These are phyloP conservation scores for Teratosphaeria zuluensis DNA, from an alignment of 2,329 filamentous ascomycete species.

Conservation along the genomic window DNA sequence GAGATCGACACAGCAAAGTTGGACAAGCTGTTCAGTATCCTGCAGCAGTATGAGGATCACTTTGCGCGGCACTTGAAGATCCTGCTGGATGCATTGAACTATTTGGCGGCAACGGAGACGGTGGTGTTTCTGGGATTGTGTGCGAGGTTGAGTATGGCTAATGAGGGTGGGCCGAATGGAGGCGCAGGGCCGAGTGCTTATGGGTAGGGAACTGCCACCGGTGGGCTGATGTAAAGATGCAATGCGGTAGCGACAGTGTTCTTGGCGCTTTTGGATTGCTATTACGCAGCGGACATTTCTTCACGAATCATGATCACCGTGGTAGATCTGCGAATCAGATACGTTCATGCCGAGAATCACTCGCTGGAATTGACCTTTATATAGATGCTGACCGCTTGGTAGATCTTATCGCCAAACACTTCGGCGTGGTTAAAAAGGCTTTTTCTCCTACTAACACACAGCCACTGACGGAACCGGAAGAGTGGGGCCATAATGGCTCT, in stretches of 20 bases:
- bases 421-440: neutral
- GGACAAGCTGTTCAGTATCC: slow-evolving; percentile 72
- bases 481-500: neutral
- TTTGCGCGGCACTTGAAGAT: slow-evolving; percentile 91
- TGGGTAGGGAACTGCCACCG: neutral
- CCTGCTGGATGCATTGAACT: slow-evolving; percentile 86
- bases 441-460: neutral
- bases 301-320: no score
- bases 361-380: no score
- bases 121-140: slow-evolving; percentile 86
- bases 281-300: neutral
- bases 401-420: neutral
- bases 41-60: slow-evolving; percentile 86
- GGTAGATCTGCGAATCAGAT: no score
- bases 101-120: slow-evolving; percentile 94
- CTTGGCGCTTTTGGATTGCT: neutral
- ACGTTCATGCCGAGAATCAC: no score
- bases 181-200: slow-evolving; percentile 2
- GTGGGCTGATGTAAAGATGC: no score
- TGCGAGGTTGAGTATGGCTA: slow-evolving; percentile 69
- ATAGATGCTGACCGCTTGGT: neutral
- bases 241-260: neutral
- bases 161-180: slow-evolving; percentile 47
- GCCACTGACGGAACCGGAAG: neutral
- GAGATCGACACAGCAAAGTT: slow-evolving; percentile 48